These are phyloP conservation scores for Aspergillus amoenus DNA, from an alignment of 2,329 filamentous ascomycete species.

Conservation along the genomic window DNA sequence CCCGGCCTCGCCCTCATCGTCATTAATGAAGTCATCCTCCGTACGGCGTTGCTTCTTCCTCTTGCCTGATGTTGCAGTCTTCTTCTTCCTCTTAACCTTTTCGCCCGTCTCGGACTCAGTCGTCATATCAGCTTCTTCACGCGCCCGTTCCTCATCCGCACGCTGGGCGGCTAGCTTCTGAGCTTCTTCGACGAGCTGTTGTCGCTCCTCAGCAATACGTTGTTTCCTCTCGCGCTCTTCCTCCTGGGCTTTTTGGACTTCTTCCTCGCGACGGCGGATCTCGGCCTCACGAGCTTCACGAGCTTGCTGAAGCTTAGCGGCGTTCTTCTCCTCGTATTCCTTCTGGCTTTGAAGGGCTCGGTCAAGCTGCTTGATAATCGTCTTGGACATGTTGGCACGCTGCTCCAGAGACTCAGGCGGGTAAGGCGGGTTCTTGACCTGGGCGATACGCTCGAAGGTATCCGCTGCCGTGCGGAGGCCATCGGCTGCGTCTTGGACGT, in stretches of 20 bases:
- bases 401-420: constrained; percentile 88
- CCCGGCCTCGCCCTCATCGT: constrained; percentile 28
- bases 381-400: constrained; percentile 96
- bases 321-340: constrained; percentile 92
- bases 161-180: constrained; percentile 70
- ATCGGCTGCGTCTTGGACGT: constrained; percentile 75
- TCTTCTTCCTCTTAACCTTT: constrained; percentile 69
- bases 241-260: constrained; percentile 65
- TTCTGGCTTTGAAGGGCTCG: constrained; percentile 79
- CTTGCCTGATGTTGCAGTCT: constrained; percentile 66
- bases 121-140: constrained; percentile 75
- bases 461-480: constrained; percentile 86
- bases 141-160: constrained; percentile 66
- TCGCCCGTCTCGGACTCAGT: constrained; percentile 81
- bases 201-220: constrained; percentile 82
- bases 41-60: constrained; percentile 52
- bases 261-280: constrained; percentile 73
- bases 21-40: constrained; percentile 32
- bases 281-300: constrained; percentile 78
- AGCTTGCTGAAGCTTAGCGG: constrained; percentile 79
- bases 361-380: constrained; percentile 87
- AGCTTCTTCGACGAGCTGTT: constrained; percentile 74
- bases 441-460: constrained; percentile 59
- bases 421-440: constrained; percentile 72
- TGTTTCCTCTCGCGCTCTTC: constrained; percentile 71